Evolutionary conservation across 768 basidiomycete species (phyloP).

Genomic region (Pholiota microspora): DNA sequence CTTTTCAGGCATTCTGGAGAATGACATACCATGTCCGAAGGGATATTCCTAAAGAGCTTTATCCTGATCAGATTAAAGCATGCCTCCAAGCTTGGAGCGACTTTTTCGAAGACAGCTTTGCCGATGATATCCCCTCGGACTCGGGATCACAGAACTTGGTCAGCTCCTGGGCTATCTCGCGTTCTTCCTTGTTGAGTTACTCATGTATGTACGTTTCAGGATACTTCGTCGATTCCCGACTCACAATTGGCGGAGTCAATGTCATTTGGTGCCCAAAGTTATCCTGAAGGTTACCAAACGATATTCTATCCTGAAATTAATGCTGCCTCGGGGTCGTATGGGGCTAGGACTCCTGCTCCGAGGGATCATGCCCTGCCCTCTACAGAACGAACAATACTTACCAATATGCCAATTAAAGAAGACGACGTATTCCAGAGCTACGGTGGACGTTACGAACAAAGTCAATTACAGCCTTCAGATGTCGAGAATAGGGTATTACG

Average conservation of each 20-base stretch:
- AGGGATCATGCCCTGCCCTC: background rate
- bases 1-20: constrained; percentile 61
- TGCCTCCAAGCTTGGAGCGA: constrained; percentile 46
- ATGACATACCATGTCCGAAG: constrained; percentile 46
- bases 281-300: background rate
- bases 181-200: background rate
- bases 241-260: constrained; percentile 23
- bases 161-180: constrained; percentile 1
- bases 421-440: background rate
- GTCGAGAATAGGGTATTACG: background rate
- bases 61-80: constrained; percentile 41
- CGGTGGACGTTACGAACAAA: background rate
- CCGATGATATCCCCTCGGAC: constrained; percentile 38
- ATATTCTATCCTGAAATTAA: background rate
- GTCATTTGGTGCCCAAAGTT: background rate
- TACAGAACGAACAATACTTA: background rate
- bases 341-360: background rate
- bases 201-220: constrained; percentile 1
- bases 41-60: constrained; percentile 30
- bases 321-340: background rate
- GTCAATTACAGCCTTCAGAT: background rate
- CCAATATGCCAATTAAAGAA: background rate
- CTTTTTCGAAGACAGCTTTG: constrained; percentile 47
- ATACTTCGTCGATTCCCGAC: constrained; percentile 24
- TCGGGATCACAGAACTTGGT: constrained; percentile 36